Percentiles rank a stretch among this genome's conserved stretches.
Evolutionary conservation across 768 basidiomycete species (phyloP).

Genomic region (Psilocybe sp.): DNA sequence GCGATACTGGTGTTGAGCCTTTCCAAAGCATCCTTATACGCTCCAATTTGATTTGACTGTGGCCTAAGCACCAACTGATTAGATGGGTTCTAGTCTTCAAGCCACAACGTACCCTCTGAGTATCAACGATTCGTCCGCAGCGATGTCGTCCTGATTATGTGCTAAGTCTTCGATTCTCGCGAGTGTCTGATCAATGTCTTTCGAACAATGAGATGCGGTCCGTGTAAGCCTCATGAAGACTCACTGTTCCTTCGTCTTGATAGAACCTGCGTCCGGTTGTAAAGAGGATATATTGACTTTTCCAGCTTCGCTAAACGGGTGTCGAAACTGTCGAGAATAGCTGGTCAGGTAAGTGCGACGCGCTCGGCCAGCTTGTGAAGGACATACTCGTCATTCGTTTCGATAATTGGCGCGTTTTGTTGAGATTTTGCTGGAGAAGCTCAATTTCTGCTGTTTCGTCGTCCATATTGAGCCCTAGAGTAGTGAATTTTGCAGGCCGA

Average conservation of each 20-base stretch:
- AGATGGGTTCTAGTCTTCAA: background rate
- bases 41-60: constrained; percentile 60
- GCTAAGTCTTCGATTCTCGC: constrained; percentile 78
- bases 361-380: background rate
- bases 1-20: constrained; percentile 78
- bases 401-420: constrained; percentile 82
- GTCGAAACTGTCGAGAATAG: constrained; percentile 82
- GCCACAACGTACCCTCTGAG: constrained; percentile 57
- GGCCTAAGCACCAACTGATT: constrained; percentile 43
- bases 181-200: constrained; percentile 81
- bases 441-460: constrained; percentile 77
- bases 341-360: constrained; percentile 41
- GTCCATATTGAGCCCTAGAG: constrained; percentile 33
- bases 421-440: constrained; percentile 82
- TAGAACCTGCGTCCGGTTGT: constrained; percentile 71
- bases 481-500: no score
- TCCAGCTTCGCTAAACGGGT: constrained; percentile 78
- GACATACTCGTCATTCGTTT: constrained; percentile 80
- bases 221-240: constrained; percentile 22
- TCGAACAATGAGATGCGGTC: background rate
- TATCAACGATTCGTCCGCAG: constrained; percentile 76
- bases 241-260: constrained; percentile 70
- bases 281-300: constrained; percentile 82
- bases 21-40: constrained; percentile 71
- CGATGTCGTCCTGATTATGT: constrained; percentile 71